A percentile compares a stretch with the other conserved stretches of the same genome.
Conservation (phyloP, 441 rosid species). For the Flueggea neowawraea region DNA sequence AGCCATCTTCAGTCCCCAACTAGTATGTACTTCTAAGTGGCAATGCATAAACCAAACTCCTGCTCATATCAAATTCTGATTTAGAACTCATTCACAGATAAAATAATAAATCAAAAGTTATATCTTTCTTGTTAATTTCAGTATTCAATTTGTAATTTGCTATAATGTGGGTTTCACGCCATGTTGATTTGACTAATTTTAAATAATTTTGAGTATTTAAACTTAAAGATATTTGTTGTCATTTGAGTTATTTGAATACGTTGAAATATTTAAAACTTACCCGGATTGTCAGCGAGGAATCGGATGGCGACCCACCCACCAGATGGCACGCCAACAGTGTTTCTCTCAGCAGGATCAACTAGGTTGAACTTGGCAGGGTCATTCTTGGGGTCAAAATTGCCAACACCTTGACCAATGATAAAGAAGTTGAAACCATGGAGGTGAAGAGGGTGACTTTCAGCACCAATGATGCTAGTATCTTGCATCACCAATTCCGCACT, state of each 20-base stretch:
- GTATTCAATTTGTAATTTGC: too few species aligned
- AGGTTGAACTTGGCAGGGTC: conserved; percentile 51
- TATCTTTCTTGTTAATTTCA: too few species aligned
- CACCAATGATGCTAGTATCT: conserved; percentile 61
- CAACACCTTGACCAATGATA: conserved; percentile 61
- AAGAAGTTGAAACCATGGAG: conserved; percentile 65
- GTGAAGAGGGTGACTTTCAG: conserved; percentile 73
- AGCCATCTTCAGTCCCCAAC: conserved; percentile 51
- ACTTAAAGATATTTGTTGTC: too few species aligned
- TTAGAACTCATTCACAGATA: neutral
- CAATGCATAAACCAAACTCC: conserved; percentile 57
- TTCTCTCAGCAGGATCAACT: conserved; percentile 59
- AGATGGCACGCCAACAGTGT: conserved; percentile 55
- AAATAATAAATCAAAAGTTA: too few species aligned
- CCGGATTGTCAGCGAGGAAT: conserved; percentile 59
- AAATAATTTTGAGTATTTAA: too few species aligned
- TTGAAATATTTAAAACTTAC: conserved; percentile 14
- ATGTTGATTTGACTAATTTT: too few species aligned
- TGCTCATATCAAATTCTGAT: neutral
- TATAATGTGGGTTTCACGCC: too few species aligned
- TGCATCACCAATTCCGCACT: conserved; percentile 63
- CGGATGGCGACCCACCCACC: conserved; percentile 71
- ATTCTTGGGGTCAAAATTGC: conserved; percentile 42
- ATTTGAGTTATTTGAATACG: too few species aligned
- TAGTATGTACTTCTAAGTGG: conserved; percentile 38